Evolutionary conservation across 2,329 filamentous ascomycete genomes (phyloP).

Genomic region (Fusarium sp.): DNA sequence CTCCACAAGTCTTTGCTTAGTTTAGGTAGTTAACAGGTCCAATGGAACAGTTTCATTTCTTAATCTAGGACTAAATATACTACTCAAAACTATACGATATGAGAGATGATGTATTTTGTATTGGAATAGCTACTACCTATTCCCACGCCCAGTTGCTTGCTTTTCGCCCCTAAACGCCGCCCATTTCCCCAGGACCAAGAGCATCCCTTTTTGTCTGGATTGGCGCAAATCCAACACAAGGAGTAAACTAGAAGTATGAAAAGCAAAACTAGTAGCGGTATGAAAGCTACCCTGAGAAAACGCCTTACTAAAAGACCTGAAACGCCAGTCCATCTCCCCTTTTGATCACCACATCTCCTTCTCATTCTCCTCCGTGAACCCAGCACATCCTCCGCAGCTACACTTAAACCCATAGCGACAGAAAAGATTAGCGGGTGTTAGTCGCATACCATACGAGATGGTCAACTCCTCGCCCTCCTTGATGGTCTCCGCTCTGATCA

Average conservation of each 20-base stretch:
- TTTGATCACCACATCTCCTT: constrained; percentile 28
- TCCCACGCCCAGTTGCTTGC: background rate
- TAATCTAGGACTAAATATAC: background rate
- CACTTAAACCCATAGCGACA: constrained; percentile 67
- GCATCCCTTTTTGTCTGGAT: background rate
- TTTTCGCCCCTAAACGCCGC: background rate
- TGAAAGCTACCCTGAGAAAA: background rate
- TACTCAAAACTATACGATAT: background rate
- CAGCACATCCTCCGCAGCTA: constrained; percentile 61
- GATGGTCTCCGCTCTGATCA: constrained; percentile 53
- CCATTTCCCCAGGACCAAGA: background rate
- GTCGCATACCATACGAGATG: constrained; percentile 61
- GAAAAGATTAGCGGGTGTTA: constrained; percentile 55
- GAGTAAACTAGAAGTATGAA: background rate
- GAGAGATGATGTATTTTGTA: background rate
- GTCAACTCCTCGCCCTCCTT: constrained; percentile 63
- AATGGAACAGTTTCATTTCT: too few species aligned
- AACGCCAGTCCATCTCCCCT: constrained; percentile 4
- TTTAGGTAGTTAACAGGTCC: too few species aligned
- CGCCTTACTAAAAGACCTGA: background rate
- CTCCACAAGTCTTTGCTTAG: too few species aligned
- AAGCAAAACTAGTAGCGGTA: background rate
- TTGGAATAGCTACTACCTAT: background rate
- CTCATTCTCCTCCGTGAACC: constrained; percentile 36
- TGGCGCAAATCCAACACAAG: background rate